Conservation (phyloP, 2,329 filamentous ascomycete genomes). For the Curvularia sp. region DNA sequence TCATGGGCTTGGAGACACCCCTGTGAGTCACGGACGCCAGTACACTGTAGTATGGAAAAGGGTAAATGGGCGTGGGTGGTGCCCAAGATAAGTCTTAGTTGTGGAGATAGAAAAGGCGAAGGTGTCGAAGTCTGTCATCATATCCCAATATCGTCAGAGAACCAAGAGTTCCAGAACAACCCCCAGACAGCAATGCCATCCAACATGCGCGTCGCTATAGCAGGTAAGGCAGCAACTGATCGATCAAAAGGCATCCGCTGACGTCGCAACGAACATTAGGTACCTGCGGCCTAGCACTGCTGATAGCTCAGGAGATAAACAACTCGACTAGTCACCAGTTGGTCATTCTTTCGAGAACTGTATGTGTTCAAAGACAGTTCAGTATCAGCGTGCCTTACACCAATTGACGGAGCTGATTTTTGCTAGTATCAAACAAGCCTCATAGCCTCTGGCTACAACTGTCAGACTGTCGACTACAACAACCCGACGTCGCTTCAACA, state of each 20-base stretch:
- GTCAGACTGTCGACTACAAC: constrained; percentile 72
- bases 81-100: constrained; percentile 12
- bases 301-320: constrained; percentile 66
- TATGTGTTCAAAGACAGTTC: constrained; percentile 48
- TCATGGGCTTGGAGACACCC: constrained; percentile 18
- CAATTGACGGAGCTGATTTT: constrained; percentile 17
- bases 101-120: constrained; percentile 11
- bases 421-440: constrained; percentile 63
- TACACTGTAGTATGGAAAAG: constrained; percentile 24
- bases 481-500: constrained; percentile 66
- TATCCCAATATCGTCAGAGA: not conserved
- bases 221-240: constrained; percentile 33
- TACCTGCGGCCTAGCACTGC: constrained; percentile 65
- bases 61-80: constrained; percentile 11
- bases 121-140: constrained; percentile 5
- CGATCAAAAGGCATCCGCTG: not conserved
- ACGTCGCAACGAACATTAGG: constrained; percentile 43
- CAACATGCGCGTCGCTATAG: constrained; percentile 68
- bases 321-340: constrained; percentile 70
- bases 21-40: constrained; percentile 44
- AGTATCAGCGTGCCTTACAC: not conserved
- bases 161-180: not conserved
- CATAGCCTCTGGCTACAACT: constrained; percentile 66
- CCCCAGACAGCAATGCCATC: constrained; percentile 23
- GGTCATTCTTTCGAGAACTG: constrained; percentile 72